Evolutionary conservation across 106 monocot species (phyloP).

Genomic region (Triglochin maritima): DNA sequence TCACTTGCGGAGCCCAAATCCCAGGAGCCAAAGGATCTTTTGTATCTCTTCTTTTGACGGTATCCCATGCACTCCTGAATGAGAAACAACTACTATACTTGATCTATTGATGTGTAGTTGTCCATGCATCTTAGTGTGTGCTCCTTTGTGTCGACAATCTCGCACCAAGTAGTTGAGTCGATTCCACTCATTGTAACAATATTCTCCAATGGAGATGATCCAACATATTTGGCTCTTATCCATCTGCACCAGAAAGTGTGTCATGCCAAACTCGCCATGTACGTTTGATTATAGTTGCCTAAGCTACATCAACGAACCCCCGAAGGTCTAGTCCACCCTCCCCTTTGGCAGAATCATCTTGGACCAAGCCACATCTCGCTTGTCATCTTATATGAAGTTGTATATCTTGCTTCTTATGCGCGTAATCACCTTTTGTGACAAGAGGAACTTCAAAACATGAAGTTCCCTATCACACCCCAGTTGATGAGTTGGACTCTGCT

Average conservation of each 20-base stretch:
- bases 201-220: neutral
- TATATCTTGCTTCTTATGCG: neutral
- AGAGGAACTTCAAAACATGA: neutral
- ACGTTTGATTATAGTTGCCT: neutral
- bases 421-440: neutral
- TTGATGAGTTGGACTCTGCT: neutral
- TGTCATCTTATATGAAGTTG: neutral
- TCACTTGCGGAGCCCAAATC: neutral
- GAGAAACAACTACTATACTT: neutral
- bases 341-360: neutral
- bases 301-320: neutral
- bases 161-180: neutral
- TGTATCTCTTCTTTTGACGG: neutral
- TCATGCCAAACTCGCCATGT: neutral
- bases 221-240: neutral
- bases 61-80: neutral
- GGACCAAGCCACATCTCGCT: too few species aligned
- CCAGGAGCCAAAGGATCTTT: neutral
- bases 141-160: neutral
- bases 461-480: neutral
- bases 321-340: neutral
- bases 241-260: neutral
- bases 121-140: neutral
- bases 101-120: neutral
- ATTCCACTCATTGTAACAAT: neutral